Evolutionary conservation across 2,329 filamentous ascomycete genomes (phyloP).

Genomic region (Calonectria pseudoreteaudii): DNA sequence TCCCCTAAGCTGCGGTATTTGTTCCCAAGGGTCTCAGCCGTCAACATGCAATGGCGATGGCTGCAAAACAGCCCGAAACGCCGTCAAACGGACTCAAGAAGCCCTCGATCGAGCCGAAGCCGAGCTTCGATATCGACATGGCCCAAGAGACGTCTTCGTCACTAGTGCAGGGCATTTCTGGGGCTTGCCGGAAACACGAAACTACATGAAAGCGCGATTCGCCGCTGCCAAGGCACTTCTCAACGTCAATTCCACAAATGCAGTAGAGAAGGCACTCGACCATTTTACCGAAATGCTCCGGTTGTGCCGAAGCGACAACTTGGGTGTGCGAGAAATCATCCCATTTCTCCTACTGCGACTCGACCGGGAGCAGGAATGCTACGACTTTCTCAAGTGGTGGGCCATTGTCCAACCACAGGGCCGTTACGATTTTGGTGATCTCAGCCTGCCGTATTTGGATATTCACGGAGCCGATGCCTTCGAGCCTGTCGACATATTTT

Average conservation of each 20-base stretch:
- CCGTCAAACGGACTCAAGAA: background rate
- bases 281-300: constrained; percentile 53
- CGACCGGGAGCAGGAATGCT: constrained; percentile 46
- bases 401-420: background rate
- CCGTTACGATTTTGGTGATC: background rate
- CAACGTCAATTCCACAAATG: constrained; percentile 41
- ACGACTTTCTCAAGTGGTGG: constrained; percentile 13
- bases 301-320: constrained; percentile 33
- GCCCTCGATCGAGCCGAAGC: background rate
- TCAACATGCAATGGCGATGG: too few relatives aligned
- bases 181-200: background rate
- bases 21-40: too few relatives aligned
- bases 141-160: background rate
- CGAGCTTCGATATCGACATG: background rate
- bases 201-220: constrained; percentile 8
- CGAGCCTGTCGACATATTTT: background rate
- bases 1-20: too few relatives aligned
- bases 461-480: background rate
- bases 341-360: constrained; percentile 45
- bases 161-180: background rate
- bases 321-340: constrained; percentile 36
- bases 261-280: constrained; percentile 49
- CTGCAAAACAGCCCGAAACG: background rate
- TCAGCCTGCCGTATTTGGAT: background rate
- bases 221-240: background rate